Evolutionary conservation across 345 rosid genomes (phyloP).

Genomic region (Erysimum cheiranthoides): DNA sequence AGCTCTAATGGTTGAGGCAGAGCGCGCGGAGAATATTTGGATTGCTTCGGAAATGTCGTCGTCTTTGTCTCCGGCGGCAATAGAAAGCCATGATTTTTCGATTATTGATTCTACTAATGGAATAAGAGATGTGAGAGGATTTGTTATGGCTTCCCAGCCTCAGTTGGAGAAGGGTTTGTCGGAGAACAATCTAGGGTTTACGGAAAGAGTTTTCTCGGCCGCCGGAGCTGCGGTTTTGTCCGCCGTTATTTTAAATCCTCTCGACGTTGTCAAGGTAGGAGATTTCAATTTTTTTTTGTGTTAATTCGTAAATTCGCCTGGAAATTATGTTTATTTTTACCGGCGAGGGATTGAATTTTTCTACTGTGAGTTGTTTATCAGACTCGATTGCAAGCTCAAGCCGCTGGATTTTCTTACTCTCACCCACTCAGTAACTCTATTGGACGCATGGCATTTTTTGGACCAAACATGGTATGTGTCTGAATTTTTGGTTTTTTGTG

Average conservation of each 20-base stretch:
- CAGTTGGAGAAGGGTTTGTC: conserved; percentile 33
- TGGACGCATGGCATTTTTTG: conserved; percentile 86
- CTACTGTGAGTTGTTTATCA: conserved; percentile 37
- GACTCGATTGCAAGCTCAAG: conserved; percentile 99
- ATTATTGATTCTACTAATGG: conserved; percentile 5
- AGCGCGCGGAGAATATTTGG: conserved; percentile 42
- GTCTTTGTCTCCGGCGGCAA: conserved; percentile 32
- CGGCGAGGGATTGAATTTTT: conserved; percentile 10
- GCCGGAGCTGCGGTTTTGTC: conserved; percentile 95
- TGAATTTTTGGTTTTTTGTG: background rate
- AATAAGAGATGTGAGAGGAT: conserved; percentile 34
- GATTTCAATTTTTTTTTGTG: background rate
- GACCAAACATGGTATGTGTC: conserved; percentile 80
- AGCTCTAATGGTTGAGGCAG: conserved; percentile 36
- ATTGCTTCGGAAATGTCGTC: conserved; percentile 39
- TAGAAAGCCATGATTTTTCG: conserved; percentile 22
- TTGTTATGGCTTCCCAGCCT: conserved; percentile 36
- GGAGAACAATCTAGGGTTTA: conserved; percentile 61
- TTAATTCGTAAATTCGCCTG: conserved; percentile 11
- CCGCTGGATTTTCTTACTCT: conserved; percentile 88
- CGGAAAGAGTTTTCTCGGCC: conserved; percentile 80
- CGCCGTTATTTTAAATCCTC: conserved; percentile 87
- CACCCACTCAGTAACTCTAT: conserved; percentile 87
- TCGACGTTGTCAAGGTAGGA: conserved; percentile 85
- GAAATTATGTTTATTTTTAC: conserved; percentile 3